Percentiles rank a stretch among this genome's conserved stretches.
These are phyloP conservation scores for Mortierella sp. DNA, from an alignment of 371 early-diverging fungal species.

Conservation along the genomic window DNA sequence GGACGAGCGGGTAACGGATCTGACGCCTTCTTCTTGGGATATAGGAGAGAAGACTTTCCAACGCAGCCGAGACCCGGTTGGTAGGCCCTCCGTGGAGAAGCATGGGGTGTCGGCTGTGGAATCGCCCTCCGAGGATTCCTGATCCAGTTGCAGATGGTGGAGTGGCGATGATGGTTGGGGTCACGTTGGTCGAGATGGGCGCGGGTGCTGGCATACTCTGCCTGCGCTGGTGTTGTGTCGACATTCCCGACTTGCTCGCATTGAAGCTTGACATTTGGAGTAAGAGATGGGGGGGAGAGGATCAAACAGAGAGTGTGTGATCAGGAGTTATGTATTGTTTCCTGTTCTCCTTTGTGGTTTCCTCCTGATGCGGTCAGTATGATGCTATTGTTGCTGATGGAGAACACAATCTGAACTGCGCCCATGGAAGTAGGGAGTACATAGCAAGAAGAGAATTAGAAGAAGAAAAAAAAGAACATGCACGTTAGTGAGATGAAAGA, in stretches of 20 bases:
- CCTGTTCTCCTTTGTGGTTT: not conserved
- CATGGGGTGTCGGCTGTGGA: slow-evolving; percentile 51
- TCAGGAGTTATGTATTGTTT: not conserved
- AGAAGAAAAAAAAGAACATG: not conserved
- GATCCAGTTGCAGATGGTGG: slow-evolving; percentile 52
- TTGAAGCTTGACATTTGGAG: slow-evolving; percentile 32
- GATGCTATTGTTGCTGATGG: not conserved
- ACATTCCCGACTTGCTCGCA: slow-evolving; percentile 38
- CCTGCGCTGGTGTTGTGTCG: slow-evolving; percentile 50
- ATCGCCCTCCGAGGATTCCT: slow-evolving; percentile 31
- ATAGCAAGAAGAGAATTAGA: not conserved
- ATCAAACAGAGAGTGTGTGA: not conserved
- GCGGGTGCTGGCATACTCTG: slow-evolving; percentile 54
- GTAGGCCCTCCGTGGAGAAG: slow-evolving; percentile 44
- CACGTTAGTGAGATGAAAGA: not conserved
- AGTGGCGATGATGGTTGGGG: slow-evolving; percentile 55
- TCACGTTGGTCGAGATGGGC: slow-evolving; percentile 48
- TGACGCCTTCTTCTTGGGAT: slow-evolving; percentile 60
- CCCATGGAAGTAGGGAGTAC: not conserved
- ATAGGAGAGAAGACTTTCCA: slow-evolving; percentile 27
- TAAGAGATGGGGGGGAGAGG: not conserved
- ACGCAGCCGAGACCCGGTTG: slow-evolving; percentile 22
- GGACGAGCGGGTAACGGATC: slow-evolving; percentile 51
- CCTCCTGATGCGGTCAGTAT: not conserved
- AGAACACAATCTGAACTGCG: not conserved